Evolutionary conservation across 805 yeast species (phyloP), one percentile per base, ranked within the genome.

Genomic region (Wickerhamiella australiensis): DNA sequence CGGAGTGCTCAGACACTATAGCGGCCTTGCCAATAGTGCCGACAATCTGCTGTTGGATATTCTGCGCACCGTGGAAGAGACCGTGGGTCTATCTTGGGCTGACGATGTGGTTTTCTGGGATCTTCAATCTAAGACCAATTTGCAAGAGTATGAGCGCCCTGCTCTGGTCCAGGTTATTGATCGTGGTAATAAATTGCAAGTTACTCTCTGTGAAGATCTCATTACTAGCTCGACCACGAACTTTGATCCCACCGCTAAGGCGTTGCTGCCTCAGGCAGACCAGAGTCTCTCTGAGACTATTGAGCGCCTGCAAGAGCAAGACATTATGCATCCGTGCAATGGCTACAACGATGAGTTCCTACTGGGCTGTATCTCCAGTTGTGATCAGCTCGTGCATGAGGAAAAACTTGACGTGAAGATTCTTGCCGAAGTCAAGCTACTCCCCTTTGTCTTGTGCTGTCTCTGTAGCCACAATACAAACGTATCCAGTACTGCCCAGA

Each of bases 331-430:
- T 35, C 52, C 53, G 4, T 17, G 26, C 20, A 13, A 18, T 12
- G 50, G 51, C 22, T 65, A 87, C 62, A 90, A 85, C 59, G 73
- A 79, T n/a, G 79, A 81, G 58, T 85, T 87, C 58, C 57, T 87
- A 33, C 61, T 85, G 53, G 67, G 82, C 49, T 59, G 80, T 52
- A 64, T 57, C 15, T 50, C 52, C 5, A 55, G 60, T 46, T 56
- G 59, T 42, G 54, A 56, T 38, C 51, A 52, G 20, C 20, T 58
- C 1, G 43, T 52, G n/a, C 51, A 51, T 3, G 61, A 61, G 8
- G 65, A 64, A 4, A 67, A 62, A 3, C 64, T 80, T 48, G 77
- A 82, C 52, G 63, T 82, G 41, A 75, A 72, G 56, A 72, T 70
- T 42, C 63, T 85, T 23, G 67, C 80, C 3, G 83, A 79, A 2